Conservation (phyloP, 2,329 filamentous ascomycete species). For the Parastagonospora avenae region DNA sequence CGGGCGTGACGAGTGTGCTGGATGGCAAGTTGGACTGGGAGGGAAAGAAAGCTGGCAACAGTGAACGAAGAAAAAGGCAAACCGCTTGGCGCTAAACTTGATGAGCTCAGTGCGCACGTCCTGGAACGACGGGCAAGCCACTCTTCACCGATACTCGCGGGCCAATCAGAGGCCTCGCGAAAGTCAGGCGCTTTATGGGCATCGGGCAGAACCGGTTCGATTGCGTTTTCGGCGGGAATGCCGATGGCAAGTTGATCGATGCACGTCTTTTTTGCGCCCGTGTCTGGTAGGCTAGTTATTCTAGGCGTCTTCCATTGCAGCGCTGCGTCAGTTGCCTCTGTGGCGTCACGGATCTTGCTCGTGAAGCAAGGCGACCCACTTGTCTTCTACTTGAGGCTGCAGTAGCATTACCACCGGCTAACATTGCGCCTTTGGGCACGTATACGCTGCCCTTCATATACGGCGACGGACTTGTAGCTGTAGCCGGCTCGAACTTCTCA, state of each 20-base stretch:
- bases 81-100: slow-evolving; percentile 17
- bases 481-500: slow-evolving; percentile 4
- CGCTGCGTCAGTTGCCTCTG: background rate
- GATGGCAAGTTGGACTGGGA: slow-evolving; percentile 23
- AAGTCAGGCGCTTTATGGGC: slow-evolving; percentile 14
- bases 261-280: background rate
- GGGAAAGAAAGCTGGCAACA: slow-evolving; percentile 25
- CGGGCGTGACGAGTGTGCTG: slow-evolving; percentile 7
- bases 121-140: background rate
- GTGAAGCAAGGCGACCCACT: no score
- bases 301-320: background rate
- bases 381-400: background rate
- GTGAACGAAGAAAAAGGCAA: slow-evolving; percentile 28
- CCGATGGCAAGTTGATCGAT: background rate
- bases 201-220: slow-evolving; percentile 27
- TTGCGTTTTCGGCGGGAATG: slow-evolving; percentile 4
- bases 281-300: background rate
- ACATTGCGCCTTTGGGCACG: background rate
- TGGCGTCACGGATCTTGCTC: background rate
- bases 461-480: background rate
- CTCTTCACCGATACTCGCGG: slow-evolving; percentile 1
- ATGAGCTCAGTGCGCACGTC: slow-evolving; percentile 15
- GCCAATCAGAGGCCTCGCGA: slow-evolving; percentile 18
- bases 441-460: background rate
- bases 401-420: background rate